Base-by-base conservation (phyloP, 805 yeast species). In the Maudiozyma turicensis region DNA sequence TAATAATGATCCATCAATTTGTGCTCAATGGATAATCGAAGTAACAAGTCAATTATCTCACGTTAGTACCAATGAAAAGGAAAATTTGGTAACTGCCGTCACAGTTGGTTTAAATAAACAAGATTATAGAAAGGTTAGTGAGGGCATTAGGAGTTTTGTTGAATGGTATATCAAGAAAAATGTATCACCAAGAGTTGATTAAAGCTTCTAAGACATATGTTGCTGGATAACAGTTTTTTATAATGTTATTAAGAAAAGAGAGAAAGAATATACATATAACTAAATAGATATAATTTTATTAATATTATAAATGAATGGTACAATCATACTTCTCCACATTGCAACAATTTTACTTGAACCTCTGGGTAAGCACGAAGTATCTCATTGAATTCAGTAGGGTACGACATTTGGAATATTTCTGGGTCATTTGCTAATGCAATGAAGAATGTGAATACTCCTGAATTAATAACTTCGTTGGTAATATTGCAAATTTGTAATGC, bases 361-460 rank as follows among this genome's bases (percentile, higher is more conserved):
- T 80, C 76, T 3, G 90, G 90, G 61, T 84, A 84, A 43, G 80
- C 74, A 53, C 75, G 67, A 57, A 83, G 79, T 29, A 84, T 73
- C 56, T 75, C 80, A 52, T 82, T 81, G 59, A 82, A 84, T 52
- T 79, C 66, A 14, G 76, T 76, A 37, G 95, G 88, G 61, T 88
- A 82, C 43, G 85, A 76, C 68, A 75, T 73, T 60, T 78, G 81
- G 72, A 85, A 83, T 7, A 85, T 80, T 57, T 86, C 95, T 0
- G 97, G 96, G 57, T 87, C 90, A 58, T 81, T 78, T 11, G 90
- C 87, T 58, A 86, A 72, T 0, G 93, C 89, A 43, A 90, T 82
- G 65, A 88, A 83, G 62, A 90, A 82, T 0, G 96, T 85, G 26
- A 90, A 79, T 9, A 82, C 80, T 10, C 96, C 96, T 8, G 89